These are phyloP conservation scores for Tuber aestivum DNA, from an alignment of 495 filamentous ascomycete species.

Conservation along the genomic window DNA sequence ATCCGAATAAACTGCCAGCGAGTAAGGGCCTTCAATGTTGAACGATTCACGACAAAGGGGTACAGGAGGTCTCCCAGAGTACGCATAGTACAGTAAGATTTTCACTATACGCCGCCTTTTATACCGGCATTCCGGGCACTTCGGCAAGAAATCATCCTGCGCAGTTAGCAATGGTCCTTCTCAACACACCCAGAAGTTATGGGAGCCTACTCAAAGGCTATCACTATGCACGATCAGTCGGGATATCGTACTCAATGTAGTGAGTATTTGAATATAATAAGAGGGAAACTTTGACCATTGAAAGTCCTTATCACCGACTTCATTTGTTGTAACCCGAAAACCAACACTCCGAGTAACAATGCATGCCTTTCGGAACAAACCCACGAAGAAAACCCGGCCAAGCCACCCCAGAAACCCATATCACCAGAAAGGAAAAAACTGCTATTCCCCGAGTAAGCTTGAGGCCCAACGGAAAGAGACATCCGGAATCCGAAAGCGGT, in stretches of 20 bases:
- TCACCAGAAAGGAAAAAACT: background rate
- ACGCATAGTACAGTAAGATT: background rate
- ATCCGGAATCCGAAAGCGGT: background rate
- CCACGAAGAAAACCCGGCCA: background rate
- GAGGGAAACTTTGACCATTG: background rate
- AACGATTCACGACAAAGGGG: background rate
- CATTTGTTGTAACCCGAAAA: background rate
- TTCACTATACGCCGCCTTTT: background rate
- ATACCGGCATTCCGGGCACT: background rate
- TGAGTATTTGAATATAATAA: background rate
- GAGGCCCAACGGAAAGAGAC: background rate
- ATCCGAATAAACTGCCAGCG: background rate
- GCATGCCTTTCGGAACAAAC: background rate
- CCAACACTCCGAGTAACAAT: background rate
- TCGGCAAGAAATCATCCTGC: background rate
- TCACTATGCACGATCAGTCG: background rate
- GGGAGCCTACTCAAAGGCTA: background rate
- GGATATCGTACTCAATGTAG: background rate
- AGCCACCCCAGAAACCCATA: background rate
- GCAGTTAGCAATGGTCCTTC: background rate
- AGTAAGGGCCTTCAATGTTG: background rate
- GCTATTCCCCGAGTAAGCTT: background rate
- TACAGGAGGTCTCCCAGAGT: background rate
- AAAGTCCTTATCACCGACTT: background rate
- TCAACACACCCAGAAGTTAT: background rate